Conservation (phyloP, 179 eudicot genomes). For the Silene noctiflora region DNA sequence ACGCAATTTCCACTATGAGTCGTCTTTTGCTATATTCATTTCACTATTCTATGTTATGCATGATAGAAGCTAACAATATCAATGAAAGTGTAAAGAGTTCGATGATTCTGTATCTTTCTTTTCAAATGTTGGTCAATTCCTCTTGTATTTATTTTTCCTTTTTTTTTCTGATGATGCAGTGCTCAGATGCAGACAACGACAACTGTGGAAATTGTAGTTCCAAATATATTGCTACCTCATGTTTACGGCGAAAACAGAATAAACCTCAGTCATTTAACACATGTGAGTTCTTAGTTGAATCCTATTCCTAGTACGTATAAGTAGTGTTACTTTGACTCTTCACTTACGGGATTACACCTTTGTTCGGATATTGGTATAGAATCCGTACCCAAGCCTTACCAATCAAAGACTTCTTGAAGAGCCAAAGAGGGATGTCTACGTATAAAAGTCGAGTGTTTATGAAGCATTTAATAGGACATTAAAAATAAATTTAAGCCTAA, state of each 20-base stretch:
- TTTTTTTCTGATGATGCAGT: conserved; percentile 28
- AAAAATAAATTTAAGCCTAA: no score
- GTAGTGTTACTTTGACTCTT: background rate
- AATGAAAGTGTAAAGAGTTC: background rate
- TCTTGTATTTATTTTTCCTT: conserved; percentile 10
- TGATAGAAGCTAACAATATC: background rate
- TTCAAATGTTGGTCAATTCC: background rate
- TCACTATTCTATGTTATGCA: background rate
- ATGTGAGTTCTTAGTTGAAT: conserved; percentile 32
- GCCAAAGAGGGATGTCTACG: no score
- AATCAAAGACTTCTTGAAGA: background rate
- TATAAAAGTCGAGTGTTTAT: no score
- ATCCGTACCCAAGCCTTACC: background rate
- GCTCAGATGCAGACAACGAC: conserved; percentile 22
- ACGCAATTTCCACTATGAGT: no score
- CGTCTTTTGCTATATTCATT: no score
- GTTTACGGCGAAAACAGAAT: conserved; percentile 47
- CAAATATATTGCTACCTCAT: conserved; percentile 35
- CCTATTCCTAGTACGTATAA: background rate
- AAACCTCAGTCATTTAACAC: conserved; percentile 40
- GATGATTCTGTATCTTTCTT: background rate
- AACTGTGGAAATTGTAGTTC: conserved; percentile 46
- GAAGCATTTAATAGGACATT: no score
- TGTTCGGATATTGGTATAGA: background rate
- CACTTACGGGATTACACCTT: background rate